A percentile compares a stretch with the other conserved stretches of the same genome.
Conservation (phyloP, 768 basidiomycete genomes). For the Naganishia kalamii region DNA sequence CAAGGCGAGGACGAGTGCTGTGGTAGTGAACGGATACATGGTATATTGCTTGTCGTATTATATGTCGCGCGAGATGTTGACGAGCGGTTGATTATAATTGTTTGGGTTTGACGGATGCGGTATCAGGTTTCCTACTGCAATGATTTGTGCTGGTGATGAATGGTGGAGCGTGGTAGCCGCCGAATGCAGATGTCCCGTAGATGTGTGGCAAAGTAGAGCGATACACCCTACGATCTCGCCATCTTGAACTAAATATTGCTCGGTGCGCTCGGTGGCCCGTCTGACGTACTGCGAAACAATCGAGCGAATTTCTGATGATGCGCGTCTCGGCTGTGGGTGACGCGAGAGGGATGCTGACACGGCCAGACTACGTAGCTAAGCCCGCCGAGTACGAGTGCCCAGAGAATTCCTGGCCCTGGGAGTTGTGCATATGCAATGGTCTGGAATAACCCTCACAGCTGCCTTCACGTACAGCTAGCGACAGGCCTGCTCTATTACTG, state of each 20-base stretch:
- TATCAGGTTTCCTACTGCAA: too few relatives aligned
- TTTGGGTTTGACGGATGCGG: neutral
- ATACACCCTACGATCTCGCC: too few relatives aligned
- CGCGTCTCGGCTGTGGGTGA: neutral
- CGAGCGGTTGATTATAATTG: neutral
- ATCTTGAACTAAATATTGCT: too few relatives aligned
- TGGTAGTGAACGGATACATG: slow-evolving; percentile 1
- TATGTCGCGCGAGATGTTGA: neutral
- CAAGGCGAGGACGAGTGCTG: neutral
- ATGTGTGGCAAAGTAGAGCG: too few relatives aligned
- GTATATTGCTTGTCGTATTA: neutral
- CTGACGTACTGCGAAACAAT: neutral
- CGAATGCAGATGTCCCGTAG: too few relatives aligned
- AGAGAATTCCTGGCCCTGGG: neutral
- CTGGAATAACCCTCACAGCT: too few relatives aligned
- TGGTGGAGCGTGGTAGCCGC: too few relatives aligned
- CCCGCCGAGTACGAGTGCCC: neutral
- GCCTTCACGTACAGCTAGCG: neutral
- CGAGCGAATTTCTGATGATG: neutral
- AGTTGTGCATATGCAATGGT: too few relatives aligned
- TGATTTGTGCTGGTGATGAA: too few relatives aligned
- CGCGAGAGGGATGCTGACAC: neutral
- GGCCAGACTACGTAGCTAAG: neutral
- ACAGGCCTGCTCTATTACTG: too few relatives aligned
- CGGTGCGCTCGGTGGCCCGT: neutral